A percentile compares a stretch with the other conserved stretches of the same genome.
Evolutionary conservation across 177 flowering plant genomes (phyloP).

Genomic region (Vitis hybrid): DNA sequence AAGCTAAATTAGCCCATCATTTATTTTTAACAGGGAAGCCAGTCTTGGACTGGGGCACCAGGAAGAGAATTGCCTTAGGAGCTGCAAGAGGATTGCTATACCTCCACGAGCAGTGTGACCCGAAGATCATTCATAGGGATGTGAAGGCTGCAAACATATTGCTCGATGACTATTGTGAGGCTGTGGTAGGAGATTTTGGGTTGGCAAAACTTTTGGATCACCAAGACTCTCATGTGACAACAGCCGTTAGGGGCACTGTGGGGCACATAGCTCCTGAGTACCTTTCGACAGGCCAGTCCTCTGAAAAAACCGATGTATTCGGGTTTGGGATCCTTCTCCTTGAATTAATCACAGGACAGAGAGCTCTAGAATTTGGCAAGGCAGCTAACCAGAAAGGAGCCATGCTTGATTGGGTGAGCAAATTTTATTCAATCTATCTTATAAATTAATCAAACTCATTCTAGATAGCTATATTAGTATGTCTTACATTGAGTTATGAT

Average conservation of each 20-base stretch:
- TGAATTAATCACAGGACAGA: constrained; percentile 57
- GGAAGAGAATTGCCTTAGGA: constrained; percentile 62
- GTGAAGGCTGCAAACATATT: constrained; percentile 64
- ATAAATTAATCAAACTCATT: background rate
- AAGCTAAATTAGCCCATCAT: background rate
- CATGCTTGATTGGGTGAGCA: constrained; percentile 59
- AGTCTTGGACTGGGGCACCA: constrained; percentile 53
- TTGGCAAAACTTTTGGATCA: constrained; percentile 65
- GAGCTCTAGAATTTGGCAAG: constrained; percentile 61
- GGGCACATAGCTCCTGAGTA: constrained; percentile 67
- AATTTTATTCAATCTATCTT: background rate
- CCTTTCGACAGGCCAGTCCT: constrained; percentile 64
- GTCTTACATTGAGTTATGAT: constrained; percentile 5
- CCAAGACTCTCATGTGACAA: constrained; percentile 60
- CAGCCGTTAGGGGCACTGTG: constrained; percentile 65
- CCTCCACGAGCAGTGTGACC: constrained; percentile 67
- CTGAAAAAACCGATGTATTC: constrained; percentile 62
- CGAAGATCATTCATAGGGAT: constrained; percentile 59
- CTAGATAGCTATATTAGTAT: background rate
- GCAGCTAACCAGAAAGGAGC: constrained; percentile 59
- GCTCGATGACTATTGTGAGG: constrained; percentile 57
- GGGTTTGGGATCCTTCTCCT: constrained; percentile 64
- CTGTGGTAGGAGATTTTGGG: constrained; percentile 67
- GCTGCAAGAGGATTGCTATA: constrained; percentile 58
- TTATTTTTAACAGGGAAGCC: constrained; percentile 42